Base-by-base conservation (phyloP, 2,329 filamentous ascomycete genomes). In the Hypoxylon sp. region DNA sequence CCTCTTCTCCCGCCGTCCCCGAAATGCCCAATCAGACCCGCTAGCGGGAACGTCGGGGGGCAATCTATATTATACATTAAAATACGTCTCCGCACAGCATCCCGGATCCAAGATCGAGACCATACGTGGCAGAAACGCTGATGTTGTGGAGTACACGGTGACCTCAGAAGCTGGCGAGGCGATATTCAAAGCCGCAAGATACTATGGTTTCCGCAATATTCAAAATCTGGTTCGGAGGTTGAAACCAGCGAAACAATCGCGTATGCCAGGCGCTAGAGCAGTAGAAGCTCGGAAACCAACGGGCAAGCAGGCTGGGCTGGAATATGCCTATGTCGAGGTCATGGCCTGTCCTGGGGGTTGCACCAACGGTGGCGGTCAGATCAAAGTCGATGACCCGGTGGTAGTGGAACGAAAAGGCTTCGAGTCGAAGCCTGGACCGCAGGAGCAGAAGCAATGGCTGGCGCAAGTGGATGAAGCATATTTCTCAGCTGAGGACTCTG, bases 321-420 rank as follows among this genome's bases (percentile, higher is more conserved):
- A 97, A 37, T 94, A 94, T 78, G 87, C 92, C n/a, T 98, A 97
- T 80, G 92, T 98, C 29, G 96, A 99, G 81, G 96, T 99, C 65
- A 99, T 99, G 96, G 96, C 96, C 13, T 99, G 96, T 79, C 96
- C 96, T 0, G 96, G 96, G n/a, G 96, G 96, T 2, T 99, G 96
- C 82, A 99, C 96, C 60, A 99, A 99, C 75, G 96, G 96, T 1
- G 96, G 96, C 39, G 96, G 96, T 0, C 96, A 99, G 82, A 91
- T 99, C 78, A 97, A 97, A 77, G 88, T 93, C 27, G 92, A 93
- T 58, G 96, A 98, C 78, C 88, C 92, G 6, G 82, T 89, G 11
- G 81, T 91, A 8, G 75, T 84, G 46, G 84, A 85, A 68, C 84
- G 84, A 52, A 84, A 82, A 69, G 81, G 82, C 2, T 72, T 83